These are phyloP conservation scores for Vitis hybrid DNA, from an alignment of 177 flowering plant genomes.

Conservation along the genomic window DNA sequence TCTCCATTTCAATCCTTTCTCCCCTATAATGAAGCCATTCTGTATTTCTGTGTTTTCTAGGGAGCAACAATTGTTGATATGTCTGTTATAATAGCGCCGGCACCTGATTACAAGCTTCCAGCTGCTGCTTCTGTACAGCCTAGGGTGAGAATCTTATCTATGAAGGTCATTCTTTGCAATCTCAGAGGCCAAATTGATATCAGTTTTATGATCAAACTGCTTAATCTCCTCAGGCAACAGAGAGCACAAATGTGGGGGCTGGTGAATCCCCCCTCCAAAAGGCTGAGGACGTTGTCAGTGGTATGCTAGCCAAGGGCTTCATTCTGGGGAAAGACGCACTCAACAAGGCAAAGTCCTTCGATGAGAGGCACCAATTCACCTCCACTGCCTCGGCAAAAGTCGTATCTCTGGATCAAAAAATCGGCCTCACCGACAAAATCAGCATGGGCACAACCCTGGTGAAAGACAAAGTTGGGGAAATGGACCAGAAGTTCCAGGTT, in stretches of 20 bases:
- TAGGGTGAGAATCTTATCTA: slow-evolving; percentile 15
- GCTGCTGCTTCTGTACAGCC: slow-evolving; percentile 22
- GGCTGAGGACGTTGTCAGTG: slow-evolving; percentile 65
- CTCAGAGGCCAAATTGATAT: not conserved
- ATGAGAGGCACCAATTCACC: slow-evolving; percentile 54
- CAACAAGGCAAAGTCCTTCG: slow-evolving; percentile 55
- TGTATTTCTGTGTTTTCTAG: slow-evolving; percentile 19
- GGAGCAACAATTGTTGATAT: slow-evolving; percentile 68
- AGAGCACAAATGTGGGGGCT: slow-evolving; percentile 14
- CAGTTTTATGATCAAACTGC: not conserved
- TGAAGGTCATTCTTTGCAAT: not conserved
- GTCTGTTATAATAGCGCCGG: slow-evolving; percentile 41
- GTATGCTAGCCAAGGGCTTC: slow-evolving; percentile 65
- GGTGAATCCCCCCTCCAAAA: slow-evolving; percentile 40
- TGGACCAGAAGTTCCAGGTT: slow-evolving; percentile 64
- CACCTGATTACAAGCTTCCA: slow-evolving; percentile 49
- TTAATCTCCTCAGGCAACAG: slow-evolving; percentile 24
- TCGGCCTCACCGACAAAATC: slow-evolving; percentile 53
- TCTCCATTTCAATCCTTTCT: not conserved
- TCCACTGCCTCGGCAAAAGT: slow-evolving; percentile 59
- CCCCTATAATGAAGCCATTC: not conserved
- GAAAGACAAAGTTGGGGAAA: slow-evolving; percentile 51
- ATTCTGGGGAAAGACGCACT: slow-evolving; percentile 62
- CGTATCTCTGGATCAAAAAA: slow-evolving; percentile 58
- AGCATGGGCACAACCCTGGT: slow-evolving; percentile 51